Conservation (phyloP, 352 stramenopile species). For the Phytopythium helicoides region DNA sequence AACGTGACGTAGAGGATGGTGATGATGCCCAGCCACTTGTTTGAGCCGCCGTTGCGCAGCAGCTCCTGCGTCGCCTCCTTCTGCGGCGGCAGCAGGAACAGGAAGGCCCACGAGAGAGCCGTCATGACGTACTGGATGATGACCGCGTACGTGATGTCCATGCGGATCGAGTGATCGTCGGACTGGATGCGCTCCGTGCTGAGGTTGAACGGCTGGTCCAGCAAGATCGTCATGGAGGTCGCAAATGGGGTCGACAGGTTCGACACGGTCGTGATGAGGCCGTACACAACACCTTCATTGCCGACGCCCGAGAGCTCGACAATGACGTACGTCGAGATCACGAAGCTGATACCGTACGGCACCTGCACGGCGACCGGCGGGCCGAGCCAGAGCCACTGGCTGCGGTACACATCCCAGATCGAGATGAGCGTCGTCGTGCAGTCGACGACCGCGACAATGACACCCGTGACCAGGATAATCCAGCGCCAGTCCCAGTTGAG, state of each 20-base stretch:
- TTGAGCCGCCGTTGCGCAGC: conserved; percentile 21
- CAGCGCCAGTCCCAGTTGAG: conserved; percentile 39
- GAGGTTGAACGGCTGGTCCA: conserved; percentile 32
- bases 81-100: conserved; percentile 30
- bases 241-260: conserved; percentile 35
- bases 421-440: conserved; percentile 19
- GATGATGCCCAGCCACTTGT: conserved; percentile 22
- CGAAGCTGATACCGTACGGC: conserved; percentile 23
- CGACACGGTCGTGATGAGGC: conserved; percentile 27
- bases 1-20: conserved; percentile 25
- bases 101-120: conserved; percentile 22
- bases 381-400: conserved; percentile 34
- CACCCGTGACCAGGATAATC: conserved; percentile 24
- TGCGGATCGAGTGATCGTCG: conserved; percentile 27
- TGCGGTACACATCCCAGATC: conserved; percentile 31
- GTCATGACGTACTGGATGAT: conserved; percentile 37
- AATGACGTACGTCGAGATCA: conserved; percentile 28
- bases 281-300: conserved; percentile 37
- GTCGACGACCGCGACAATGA: conserved; percentile 23
- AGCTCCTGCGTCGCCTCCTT: conserved; percentile 31
- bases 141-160: conserved; percentile 28
- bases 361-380: conserved; percentile 23
- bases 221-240: conserved; percentile 23
- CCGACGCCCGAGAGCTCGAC: conserved; percentile 39
- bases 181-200: conserved; percentile 26